These are phyloP conservation scores for Incumbomyces lentus DNA, from an alignment of 2,329 filamentous ascomycete genomes.

Conservation along the genomic window DNA sequence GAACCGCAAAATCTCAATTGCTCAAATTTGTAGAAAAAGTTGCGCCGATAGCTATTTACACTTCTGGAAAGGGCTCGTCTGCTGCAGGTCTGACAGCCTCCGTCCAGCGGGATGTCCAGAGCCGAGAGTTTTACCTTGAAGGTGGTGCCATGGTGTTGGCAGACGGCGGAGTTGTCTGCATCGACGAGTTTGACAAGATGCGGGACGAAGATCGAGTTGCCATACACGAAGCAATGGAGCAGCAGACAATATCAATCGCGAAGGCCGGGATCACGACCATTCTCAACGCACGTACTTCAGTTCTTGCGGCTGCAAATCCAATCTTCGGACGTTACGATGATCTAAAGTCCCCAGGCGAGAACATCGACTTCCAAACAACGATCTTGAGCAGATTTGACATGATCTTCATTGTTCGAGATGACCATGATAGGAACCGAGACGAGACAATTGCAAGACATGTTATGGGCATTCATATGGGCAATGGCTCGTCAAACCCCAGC, in stretches of 20 bases:
- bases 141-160: slow-evolving; percentile 97
- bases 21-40: slow-evolving; percentile 96
- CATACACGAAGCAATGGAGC: slow-evolving; percentile 99
- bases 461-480: slow-evolving; percentile 93
- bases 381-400: slow-evolving; percentile 98
- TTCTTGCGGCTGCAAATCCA: slow-evolving; percentile 89
- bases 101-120: slow-evolving; percentile 83
- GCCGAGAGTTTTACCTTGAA: slow-evolving; percentile 93
- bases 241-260: slow-evolving; percentile 97
- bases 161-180: slow-evolving; percentile 93
- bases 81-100: slow-evolving; percentile 95
- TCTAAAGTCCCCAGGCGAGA: slow-evolving; percentile 92
- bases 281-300: slow-evolving; percentile 87
- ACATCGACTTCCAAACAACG: slow-evolving; percentile 98
- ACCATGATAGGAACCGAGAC: slow-evolving; percentile 80
- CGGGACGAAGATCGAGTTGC: slow-evolving; percentile 93
- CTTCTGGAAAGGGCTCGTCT: slow-evolving; percentile 94
- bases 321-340: slow-evolving; percentile 98
- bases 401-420: slow-evolving; percentile 98
- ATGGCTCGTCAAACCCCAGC: slow-evolving; percentile 47
- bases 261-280: slow-evolving; percentile 96
- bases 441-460: slow-evolving; percentile 93
- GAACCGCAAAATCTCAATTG: slow-evolving; percentile 94
- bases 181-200: slow-evolving; percentile 99
- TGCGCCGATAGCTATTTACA: slow-evolving; percentile 95